Evolutionary conservation across 2,329 filamentous ascomycete genomes (phyloP).

Genomic region (Stachybotrys chartarum): DNA sequence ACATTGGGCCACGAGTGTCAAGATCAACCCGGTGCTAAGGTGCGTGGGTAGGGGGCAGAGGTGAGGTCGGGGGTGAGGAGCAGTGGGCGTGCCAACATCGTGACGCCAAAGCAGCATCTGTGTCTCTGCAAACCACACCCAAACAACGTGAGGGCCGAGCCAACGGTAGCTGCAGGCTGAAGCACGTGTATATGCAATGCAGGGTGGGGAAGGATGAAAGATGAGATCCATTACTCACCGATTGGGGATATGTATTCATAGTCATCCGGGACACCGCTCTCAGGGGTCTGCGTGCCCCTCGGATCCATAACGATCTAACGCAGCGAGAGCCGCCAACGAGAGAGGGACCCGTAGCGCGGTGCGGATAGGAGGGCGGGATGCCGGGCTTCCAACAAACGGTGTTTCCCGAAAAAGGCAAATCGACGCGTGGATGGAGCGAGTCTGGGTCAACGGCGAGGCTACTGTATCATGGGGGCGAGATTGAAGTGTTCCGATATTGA

Average conservation of each 20-base stretch:
- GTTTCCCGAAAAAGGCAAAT: background rate
- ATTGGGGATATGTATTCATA: conserved; percentile 44
- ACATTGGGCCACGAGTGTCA: background rate
- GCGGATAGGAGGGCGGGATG: background rate
- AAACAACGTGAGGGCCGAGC: conserved; percentile 14
- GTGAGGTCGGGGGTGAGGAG: background rate
- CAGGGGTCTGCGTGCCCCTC: conserved; percentile 34
- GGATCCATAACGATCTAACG: background rate
- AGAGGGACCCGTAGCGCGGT: background rate
- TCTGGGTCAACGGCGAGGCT: too few species aligned
- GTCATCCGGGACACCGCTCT: conserved; percentile 31
- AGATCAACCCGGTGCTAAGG: background rate
- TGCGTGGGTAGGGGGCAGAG: background rate
- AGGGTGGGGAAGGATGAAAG: conserved; percentile 15
- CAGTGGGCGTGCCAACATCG: conserved; percentile 1
- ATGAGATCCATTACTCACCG: conserved; percentile 38
- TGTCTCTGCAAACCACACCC: conserved; percentile 3
- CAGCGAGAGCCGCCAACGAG: background rate
- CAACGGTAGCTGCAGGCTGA: conserved; percentile 36
- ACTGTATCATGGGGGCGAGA: too few species aligned
- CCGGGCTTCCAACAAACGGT: background rate
- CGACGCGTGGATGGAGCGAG: background rate
- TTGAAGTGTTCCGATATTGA: too few species aligned
- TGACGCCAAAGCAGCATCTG: conserved; percentile 15
- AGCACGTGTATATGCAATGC: conserved; percentile 42